Conservation (phyloP, 2,329 filamentous ascomycete genomes). For the Capronia americana region DNA sequence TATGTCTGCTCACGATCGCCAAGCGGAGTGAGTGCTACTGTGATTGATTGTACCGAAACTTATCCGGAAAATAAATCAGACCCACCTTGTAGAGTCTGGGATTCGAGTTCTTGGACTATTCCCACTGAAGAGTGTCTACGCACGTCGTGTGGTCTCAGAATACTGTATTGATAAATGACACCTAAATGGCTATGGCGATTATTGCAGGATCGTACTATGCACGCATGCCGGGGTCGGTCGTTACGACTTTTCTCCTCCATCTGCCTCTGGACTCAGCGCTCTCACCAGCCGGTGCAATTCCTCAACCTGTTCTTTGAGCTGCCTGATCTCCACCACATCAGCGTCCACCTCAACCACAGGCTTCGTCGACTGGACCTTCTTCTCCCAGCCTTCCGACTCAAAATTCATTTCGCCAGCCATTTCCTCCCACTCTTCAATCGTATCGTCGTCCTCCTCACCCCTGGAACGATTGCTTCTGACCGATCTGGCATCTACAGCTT, state of each 20-base stretch:
- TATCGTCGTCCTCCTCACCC: constrained; percentile 89
- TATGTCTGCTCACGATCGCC: too few species aligned
- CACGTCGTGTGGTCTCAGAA: too few species aligned
- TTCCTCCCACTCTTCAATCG: constrained; percentile 92
- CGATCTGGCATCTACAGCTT: constrained; percentile 68
- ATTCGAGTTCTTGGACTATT: too few species aligned
- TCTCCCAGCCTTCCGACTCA: constrained; percentile 82
- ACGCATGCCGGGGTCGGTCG: neutral
- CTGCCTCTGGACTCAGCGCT: constrained; percentile 30
- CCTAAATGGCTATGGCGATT: neutral
- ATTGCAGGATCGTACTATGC: neutral
- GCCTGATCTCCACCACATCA: constrained; percentile 68
- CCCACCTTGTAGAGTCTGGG: too few species aligned
- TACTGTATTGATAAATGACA: too few species aligned
- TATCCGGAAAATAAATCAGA: too few species aligned
- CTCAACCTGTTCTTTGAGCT: constrained; percentile 60
- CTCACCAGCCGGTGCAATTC: constrained; percentile 63
- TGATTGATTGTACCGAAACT: too few species aligned
- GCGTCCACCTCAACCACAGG: constrained; percentile 83
- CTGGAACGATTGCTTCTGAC: constrained; percentile 76
- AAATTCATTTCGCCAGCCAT: constrained; percentile 74
- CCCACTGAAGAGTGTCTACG: too few species aligned
- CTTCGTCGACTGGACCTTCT: constrained; percentile 75
- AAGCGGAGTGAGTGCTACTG: too few species aligned
- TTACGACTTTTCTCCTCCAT: constrained; percentile 7